Percentiles rank a stretch among this genome's conserved stretches.
phyloP scores from a whole-genome alignment of 2,329 filamentous ascomycete genomes.

The Penicillium freii region DNA sequence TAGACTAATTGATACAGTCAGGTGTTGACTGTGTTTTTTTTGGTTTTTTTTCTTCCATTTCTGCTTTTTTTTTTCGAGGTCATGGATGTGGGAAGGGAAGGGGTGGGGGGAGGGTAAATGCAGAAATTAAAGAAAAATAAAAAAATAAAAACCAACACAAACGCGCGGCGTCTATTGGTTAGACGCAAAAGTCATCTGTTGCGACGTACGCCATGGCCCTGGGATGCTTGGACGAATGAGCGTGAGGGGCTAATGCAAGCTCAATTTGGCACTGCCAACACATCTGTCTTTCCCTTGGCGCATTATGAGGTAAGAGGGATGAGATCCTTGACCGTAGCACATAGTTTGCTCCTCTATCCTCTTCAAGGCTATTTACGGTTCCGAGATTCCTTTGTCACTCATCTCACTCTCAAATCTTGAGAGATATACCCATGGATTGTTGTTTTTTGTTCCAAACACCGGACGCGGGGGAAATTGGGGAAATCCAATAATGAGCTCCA shows the following conservation, averaged over 20 bases:
- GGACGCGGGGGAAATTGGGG: background rate
- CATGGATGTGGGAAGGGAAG: background rate
- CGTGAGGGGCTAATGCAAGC: slow-evolving; percentile 20
- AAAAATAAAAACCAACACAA: slow-evolving; percentile 26
- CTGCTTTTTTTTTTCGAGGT: background rate
- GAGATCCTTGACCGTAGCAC: background rate
- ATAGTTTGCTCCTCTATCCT: background rate
- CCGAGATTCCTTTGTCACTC: no score
- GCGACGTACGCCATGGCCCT: slow-evolving; percentile 22
- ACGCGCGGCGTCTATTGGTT: slow-evolving; percentile 28
- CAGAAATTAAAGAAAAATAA: slow-evolving; percentile 1
- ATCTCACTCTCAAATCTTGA: no score
- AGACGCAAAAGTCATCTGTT: slow-evolving; percentile 24
- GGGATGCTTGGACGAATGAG: slow-evolving; percentile 18
- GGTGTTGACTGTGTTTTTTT: background rate
- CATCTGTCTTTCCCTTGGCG: slow-evolving; percentile 13
- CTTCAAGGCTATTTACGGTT: background rate
- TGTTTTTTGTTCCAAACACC: background rate
- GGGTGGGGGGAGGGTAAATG: background rate
- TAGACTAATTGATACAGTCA: background rate
- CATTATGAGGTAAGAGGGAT: slow-evolving; percentile 7
- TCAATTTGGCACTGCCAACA: slow-evolving; percentile 26
- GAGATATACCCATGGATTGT: slow-evolving; percentile 3
- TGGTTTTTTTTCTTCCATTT: background rate
- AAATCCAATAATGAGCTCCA: background rate